Conservation (phyloP, 2,329 filamentous ascomycete species). For the Pseudogymnoascus sp. region DNA sequence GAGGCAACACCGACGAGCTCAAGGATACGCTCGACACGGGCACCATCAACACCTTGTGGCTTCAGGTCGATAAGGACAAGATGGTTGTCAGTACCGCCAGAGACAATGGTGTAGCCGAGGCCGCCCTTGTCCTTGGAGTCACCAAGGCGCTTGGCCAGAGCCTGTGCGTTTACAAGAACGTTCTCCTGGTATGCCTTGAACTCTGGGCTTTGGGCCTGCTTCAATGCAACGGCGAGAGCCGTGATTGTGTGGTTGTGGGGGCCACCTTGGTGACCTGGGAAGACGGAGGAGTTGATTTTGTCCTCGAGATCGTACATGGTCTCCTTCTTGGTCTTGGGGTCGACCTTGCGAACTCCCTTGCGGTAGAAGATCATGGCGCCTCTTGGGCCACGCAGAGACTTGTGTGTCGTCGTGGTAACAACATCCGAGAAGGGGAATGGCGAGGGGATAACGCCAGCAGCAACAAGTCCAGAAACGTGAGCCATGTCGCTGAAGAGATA, state of each 20-base stretch:
- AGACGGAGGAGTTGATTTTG: slow-evolving; percentile 93
- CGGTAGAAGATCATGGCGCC: slow-evolving; percentile 99
- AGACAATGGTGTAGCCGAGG: slow-evolving; percentile 81
- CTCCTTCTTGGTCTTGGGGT: slow-evolving; percentile 70
- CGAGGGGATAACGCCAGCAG: slow-evolving; percentile 81
- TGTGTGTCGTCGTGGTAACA: slow-evolving; percentile 97
- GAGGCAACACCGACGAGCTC: slow-evolving; percentile 93
- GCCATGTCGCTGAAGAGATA: slow-evolving; percentile 96
- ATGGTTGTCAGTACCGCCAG: slow-evolving; percentile 95
- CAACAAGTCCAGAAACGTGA: slow-evolving; percentile 90
- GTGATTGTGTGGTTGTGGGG: slow-evolving; percentile 99
- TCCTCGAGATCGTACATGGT: slow-evolving; percentile 83
- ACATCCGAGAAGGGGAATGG: slow-evolving; percentile 89
- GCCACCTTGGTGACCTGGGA: slow-evolving; percentile 95
- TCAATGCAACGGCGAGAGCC: slow-evolving; percentile 84
- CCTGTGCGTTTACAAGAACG: slow-evolving; percentile 85
- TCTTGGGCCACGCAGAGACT: slow-evolving; percentile 88
- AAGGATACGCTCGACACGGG: slow-evolving; percentile 80
- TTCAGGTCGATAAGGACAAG: slow-evolving; percentile 90
- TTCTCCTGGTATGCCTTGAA: slow-evolving; percentile 90
- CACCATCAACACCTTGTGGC: slow-evolving; percentile 78
- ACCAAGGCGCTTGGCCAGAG: slow-evolving; percentile 64
- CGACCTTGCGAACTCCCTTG: slow-evolving; percentile 72
- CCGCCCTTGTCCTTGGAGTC: slow-evolving; percentile 66
- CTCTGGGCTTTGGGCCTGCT: slow-evolving; percentile 82